Percentiles rank a stretch among this genome's conserved stretches.
Evolutionary conservation across 1,139 yeast genomes (phyloP).

Genomic region (Yamadazyma triangularis): DNA sequence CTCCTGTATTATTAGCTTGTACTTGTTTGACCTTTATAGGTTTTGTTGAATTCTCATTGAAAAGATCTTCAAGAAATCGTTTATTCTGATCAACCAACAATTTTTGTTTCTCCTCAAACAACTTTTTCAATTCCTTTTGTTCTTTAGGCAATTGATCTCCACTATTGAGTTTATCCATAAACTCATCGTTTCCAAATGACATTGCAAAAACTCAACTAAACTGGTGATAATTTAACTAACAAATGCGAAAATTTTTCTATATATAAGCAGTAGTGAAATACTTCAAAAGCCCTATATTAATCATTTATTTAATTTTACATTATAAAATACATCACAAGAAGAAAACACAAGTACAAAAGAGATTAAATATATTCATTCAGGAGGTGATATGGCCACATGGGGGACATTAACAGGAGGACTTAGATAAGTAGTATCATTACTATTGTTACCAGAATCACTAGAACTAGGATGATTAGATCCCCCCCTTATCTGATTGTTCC

Average conservation of each 20-base stretch:
- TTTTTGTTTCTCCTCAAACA: conserved; percentile 27
- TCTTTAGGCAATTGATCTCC: conserved; percentile 11
- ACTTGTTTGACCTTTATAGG: conserved; percentile 46
- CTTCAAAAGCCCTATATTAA: background rate
- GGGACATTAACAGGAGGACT: conserved; percentile 19
- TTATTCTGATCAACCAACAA: conserved; percentile 37
- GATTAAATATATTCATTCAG: conserved; percentile 15
- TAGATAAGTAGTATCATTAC: conserved; percentile 6
- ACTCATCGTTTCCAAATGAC: conserved; percentile 8
- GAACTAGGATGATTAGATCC: background rate
- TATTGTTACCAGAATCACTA: conserved; percentile 6
- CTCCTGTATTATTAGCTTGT: conserved; percentile 51
- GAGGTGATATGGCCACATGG: conserved; percentile 37
- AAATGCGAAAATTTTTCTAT: too few relatives aligned
- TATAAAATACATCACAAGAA: background rate
- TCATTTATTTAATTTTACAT: conserved; percentile 4
- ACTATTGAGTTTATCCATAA: conserved; percentile 10
- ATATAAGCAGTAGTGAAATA: background rate
- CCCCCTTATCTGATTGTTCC: conserved; percentile 32
- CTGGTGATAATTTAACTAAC: too few relatives aligned
- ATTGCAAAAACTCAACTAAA: too few relatives aligned
- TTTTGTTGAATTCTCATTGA: conserved; percentile 35
- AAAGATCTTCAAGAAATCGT: conserved; percentile 35
- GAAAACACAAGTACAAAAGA: too few relatives aligned
- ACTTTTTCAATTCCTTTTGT: conserved; percentile 28